Evolutionary conservation across 129 eudicot species (phyloP).

Genomic region (Flaveria robusta): DNA sequence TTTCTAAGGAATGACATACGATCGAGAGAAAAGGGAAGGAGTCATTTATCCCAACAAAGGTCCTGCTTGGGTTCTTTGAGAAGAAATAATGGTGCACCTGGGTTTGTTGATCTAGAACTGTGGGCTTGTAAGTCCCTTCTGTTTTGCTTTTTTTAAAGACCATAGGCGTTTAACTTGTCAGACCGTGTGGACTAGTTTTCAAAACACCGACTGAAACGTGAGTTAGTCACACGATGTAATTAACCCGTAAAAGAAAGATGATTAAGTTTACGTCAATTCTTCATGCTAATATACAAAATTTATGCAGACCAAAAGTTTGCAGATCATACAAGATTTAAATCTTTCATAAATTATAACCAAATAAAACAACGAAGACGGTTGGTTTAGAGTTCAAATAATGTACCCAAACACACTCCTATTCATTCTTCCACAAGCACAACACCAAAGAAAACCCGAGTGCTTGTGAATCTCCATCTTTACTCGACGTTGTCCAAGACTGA

Average conservation of each 20-base stretch:
- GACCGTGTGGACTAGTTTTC: neutral
- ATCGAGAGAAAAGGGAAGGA: too few species aligned
- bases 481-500: constrained; percentile 19
- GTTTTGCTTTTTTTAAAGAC: too few species aligned
- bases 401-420: constrained; percentile 39
- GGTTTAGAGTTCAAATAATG: neutral
- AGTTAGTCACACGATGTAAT: too few species aligned
- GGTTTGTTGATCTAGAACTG: too few species aligned
- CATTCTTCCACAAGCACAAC: constrained; percentile 75
- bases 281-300: constrained; percentile 23
- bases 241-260: too few species aligned
- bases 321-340: neutral
- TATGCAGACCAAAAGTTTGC: constrained; percentile 11
- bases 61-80: too few species aligned
- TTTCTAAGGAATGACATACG: too few species aligned
- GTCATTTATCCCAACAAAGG: too few species aligned
- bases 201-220: neutral
- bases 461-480: constrained; percentile 43
- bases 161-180: too few species aligned
- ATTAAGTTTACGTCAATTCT: neutral
- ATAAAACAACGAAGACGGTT: neutral
- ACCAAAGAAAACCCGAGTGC: constrained; percentile 62
- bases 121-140: too few species aligned
- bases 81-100: too few species aligned
- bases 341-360: neutral